Evolutionary conservation across 108 stramenopile genomes (phyloP).

Genomic region (Stephanodiscus minutulus): DNA sequence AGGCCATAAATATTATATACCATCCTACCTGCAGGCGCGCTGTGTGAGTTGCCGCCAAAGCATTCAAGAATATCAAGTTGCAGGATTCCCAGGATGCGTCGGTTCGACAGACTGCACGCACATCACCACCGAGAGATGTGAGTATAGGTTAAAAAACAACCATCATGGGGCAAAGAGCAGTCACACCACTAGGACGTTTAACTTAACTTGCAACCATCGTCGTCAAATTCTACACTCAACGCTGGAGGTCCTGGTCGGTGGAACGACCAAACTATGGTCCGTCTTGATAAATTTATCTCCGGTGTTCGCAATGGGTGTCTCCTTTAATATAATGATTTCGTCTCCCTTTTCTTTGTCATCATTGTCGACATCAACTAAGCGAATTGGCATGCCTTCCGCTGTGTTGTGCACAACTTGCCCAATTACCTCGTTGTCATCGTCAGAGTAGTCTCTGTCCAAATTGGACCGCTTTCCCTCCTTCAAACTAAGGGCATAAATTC

Average conservation of each 20-base stretch:
- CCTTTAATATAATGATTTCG: slow-evolving; percentile 3
- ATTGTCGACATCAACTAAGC: neutral
- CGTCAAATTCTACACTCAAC: slow-evolving; percentile 11
- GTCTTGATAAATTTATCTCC: too few relatives aligned
- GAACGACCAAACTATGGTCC: too few relatives aligned
- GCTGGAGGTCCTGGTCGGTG: slow-evolving; percentile 6
- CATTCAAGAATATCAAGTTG: too few relatives aligned
- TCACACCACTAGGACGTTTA: too few relatives aligned
- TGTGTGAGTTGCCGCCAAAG: too few relatives aligned
- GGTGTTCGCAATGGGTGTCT: neutral
- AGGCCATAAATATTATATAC: too few relatives aligned
- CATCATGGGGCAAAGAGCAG: neutral
- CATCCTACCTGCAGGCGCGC: too few relatives aligned
- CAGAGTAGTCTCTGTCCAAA: neutral
- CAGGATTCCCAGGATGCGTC: too few relatives aligned
- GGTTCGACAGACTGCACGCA: too few relatives aligned
- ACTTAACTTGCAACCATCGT: neutral
- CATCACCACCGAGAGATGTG: too few relatives aligned
- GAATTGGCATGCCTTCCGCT: neutral
- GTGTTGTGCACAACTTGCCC: too few relatives aligned
- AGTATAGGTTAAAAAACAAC: neutral
- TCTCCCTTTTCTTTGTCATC: neutral
- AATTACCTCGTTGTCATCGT: neutral
- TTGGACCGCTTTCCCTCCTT: neutral
- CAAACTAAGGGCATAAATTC: neutral